Conservation (phyloP, 306 rosid species). For the Ceratonia siliqua region DNA sequence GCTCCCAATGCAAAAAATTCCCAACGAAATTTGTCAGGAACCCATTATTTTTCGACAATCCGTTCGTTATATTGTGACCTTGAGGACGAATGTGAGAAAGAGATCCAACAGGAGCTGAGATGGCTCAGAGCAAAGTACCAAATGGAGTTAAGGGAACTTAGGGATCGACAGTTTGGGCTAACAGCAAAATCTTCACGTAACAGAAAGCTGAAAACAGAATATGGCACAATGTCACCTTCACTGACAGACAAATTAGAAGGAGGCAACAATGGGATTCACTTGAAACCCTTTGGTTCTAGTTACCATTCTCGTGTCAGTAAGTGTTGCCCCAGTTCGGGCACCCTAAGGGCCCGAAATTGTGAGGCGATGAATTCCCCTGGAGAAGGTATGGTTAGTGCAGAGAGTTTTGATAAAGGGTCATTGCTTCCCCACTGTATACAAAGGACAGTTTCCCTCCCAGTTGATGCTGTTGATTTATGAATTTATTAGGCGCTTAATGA, state of each 20-base stretch:
- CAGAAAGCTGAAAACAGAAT: constrained; percentile 41
- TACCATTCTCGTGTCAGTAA: constrained; percentile 30
- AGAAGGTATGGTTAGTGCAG: constrained; percentile 41
- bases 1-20: constrained; percentile 31
- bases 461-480: constrained; percentile 80
- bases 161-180: constrained; percentile 55
- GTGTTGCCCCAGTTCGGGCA: constrained; percentile 55
- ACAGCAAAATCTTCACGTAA: constrained; percentile 39
- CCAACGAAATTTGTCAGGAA: constrained; percentile 40
- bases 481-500: constrained; percentile 38
- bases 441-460: constrained; percentile 83
- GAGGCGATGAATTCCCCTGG: constrained; percentile 43
- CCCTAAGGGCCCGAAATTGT: constrained; percentile 53
- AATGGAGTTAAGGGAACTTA: constrained; percentile 64
- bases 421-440: constrained; percentile 64
- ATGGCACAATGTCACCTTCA: constrained; percentile 33
- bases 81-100: constrained; percentile 47
- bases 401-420: constrained; percentile 44
- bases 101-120: constrained; percentile 63
- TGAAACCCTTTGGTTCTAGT: constrained; percentile 33
- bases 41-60: constrained; percentile 44
- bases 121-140: constrained; percentile 84
- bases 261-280: constrained; percentile 35
- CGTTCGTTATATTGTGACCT: constrained; percentile 38
- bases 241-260: constrained; percentile 37